These are phyloP conservation scores for Dryadomyces quercivorus DNA, from an alignment of 2,329 filamentous ascomycete genomes.

Conservation along the genomic window DNA sequence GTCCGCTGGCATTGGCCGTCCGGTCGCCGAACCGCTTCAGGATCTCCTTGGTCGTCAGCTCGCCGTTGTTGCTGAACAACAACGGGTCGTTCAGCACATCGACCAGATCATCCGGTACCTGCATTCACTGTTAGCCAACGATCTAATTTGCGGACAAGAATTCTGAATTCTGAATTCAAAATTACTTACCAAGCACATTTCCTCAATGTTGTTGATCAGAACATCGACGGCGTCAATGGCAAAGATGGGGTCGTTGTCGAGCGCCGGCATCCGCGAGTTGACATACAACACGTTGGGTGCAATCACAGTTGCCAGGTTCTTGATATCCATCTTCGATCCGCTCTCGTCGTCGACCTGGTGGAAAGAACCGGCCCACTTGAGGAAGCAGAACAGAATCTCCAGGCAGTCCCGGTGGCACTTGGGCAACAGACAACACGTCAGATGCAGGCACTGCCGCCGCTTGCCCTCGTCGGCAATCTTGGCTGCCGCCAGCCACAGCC, in stretches of 20 bases:
- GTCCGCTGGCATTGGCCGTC: constrained; percentile 28
- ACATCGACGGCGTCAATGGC: constrained; percentile 88
- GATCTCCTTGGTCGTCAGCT: constrained; percentile 95
- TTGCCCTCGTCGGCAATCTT: constrained; percentile 75
- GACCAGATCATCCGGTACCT: constrained; percentile 91
- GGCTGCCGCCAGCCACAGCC: constrained; percentile 78
- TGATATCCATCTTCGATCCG: constrained; percentile 97
- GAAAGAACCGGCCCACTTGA: constrained; percentile 96
- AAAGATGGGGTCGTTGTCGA: constrained; percentile 81
- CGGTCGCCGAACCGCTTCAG: constrained; percentile 86
- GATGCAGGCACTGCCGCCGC: constrained; percentile 73
- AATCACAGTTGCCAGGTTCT: constrained; percentile 94
- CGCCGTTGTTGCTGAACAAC: constrained; percentile 68
- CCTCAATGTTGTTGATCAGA: constrained; percentile 85
- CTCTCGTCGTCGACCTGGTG: constrained; percentile 94
- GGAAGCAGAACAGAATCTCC: constrained; percentile 89
- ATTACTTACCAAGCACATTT: constrained; percentile 89
- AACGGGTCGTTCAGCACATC: constrained; percentile 73
- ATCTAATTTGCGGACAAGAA: too few relatives aligned
- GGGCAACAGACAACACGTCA: constrained; percentile 84
- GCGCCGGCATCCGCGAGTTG: constrained; percentile 47
- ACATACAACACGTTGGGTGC: constrained; percentile 88
- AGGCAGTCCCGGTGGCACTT: constrained; percentile 88
- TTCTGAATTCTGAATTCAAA: too few relatives aligned
- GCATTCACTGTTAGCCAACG: too few relatives aligned